Evolutionary conservation across 768 basidiomycete genomes (phyloP), one percentile per base, ranked within the genome.

Genomic region (Panellus pusillus): DNA sequence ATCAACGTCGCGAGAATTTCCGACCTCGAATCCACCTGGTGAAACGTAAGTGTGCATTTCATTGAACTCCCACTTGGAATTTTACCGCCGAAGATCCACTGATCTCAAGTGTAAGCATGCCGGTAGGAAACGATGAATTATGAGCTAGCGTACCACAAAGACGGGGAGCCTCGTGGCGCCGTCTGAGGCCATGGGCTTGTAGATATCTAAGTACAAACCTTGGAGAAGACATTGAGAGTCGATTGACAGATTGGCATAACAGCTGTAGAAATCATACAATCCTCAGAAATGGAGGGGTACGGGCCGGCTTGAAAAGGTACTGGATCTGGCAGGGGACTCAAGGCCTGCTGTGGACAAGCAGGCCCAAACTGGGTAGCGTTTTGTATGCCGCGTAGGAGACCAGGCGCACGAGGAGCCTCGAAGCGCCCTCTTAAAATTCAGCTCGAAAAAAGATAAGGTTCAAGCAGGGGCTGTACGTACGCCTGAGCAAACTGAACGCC

Each of bases 21-120:
- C 72, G 4, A 53, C 3, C 45, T 68, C 62, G 49, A 73, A 76
- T n/a, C 61, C 74, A 44, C 72, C 68, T 69, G 46, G 13, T 43
- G 9, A 32, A 37, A 14, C 19, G 24, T 28, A 15, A 27, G 28
- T 20, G 27, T 39, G 1, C 24, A 18, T 19, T 9, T 15, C 20
- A 2, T 28, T 17, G 12, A 13, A 13, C 36, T 37, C 12, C 7
- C 13, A 36, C 27, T 19, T 24, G 35, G 40, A 6, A 11, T 24
- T 47, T 24, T 51, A 65, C 69, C 67, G 49, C 68, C 68, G 46
- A 58, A 68, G 31, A 72, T 62, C 63, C 66, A 74, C 71, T 72
- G 31, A 11, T 35, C n/a, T n/a, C 32, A 9, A 9, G 32, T 14
- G 14, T 35, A 14, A 35, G 32, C 32, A 35, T 24, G 24, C 6